Evolutionary conservation across 2,329 filamentous ascomycete species (phyloP).

Genomic region (Graphiopsis chlorocephala): DNA sequence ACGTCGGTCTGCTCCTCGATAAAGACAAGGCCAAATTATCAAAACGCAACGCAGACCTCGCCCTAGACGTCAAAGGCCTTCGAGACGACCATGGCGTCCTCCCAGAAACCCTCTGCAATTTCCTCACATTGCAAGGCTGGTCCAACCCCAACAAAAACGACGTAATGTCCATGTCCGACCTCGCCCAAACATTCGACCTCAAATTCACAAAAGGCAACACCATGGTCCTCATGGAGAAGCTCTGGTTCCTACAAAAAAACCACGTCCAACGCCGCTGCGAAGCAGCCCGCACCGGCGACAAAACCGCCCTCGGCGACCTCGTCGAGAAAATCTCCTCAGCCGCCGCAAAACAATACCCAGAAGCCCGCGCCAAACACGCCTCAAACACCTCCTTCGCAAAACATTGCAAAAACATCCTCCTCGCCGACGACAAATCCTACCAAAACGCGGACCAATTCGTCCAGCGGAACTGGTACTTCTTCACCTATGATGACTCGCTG

Average conservation of each 20-base stretch:
- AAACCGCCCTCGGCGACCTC: conserved; percentile 35
- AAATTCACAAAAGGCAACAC: conserved; percentile 92
- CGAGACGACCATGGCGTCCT: conserved; percentile 58
- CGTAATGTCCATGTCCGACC: conserved; percentile 66
- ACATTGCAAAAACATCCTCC: conserved; percentile 43
- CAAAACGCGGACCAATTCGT: conserved; percentile 56
- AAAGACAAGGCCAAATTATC: conserved; percentile 57
- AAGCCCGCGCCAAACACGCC: neutral
- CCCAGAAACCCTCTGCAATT: conserved; percentile 69
- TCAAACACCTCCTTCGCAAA: conserved; percentile 2
- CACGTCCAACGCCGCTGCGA: conserved; percentile 56
- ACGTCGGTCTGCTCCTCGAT: conserved; percentile 50
- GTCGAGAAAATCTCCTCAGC: conserved; percentile 33
- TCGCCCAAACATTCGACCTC: conserved; percentile 73
- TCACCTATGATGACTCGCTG: conserved; percentile 34
- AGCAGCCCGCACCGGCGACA: conserved; percentile 41
- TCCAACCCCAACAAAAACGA: conserved; percentile 67
- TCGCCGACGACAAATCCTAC: conserved; percentile 57
- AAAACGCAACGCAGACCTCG: conserved; percentile 61
- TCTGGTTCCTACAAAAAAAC: conserved; percentile 73
- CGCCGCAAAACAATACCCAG: conserved; percentile 30
- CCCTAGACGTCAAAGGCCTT: conserved; percentile 59
- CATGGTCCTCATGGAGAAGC: conserved; percentile 74
- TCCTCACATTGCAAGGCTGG: conserved; percentile 83
- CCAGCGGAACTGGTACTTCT: conserved; percentile 57